Evolutionary conservation across 2,329 filamentous ascomycete species (phyloP), one percentile per base, ranked within the genome.

Genomic region (Neofusicoccum kwambonambiense): DNA sequence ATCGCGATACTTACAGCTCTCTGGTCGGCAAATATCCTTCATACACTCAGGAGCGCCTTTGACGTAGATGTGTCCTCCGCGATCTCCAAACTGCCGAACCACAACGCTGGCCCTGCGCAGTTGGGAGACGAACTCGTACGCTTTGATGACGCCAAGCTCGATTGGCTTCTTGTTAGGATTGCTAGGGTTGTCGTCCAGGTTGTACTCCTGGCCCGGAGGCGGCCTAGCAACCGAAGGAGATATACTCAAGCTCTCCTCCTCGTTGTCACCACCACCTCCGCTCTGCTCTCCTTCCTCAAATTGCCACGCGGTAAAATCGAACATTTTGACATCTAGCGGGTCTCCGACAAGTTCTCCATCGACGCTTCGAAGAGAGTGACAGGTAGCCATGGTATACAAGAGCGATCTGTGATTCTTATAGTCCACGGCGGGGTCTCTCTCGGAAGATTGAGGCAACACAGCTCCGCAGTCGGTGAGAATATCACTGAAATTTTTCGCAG

Each of bases 1-100:
- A 5, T 7, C 27, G 6, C 27, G 6, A 31, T 31, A 31, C 27
- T 31, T 31, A 31, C 27, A 92, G 76, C 87, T 94, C 69, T 93
- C 90, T 0, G 90, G 83, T 11, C 86, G 85, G 77, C 95, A 99
- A 45, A 99, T 98, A 22, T 95, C 92, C 69, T 89, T 91, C 90
- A 99, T 96, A 71, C 92, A 94, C 77, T 99, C 95, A 1, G 95
- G 95, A 6, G 96, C 95, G 37, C 95, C 95, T 77, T 99, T 99
- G 67, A 98, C 94, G 75, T 92, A 99, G 45, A 98, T 86, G 70
- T 93, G 90, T 50, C 89, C 93, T 67, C 91, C 93, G 70, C 88
- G 89, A 67, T 92, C 88, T 4, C 93, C 92, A 75, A 96, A 96
- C 56, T 92, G 90, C 64, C 93, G 87, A 15, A 97, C 93, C 67